Evolutionary conservation across 306 rosid genomes (phyloP), one percentile per base, ranked within the genome.

Genomic region (Sphenostylis stenocarpa): DNA sequence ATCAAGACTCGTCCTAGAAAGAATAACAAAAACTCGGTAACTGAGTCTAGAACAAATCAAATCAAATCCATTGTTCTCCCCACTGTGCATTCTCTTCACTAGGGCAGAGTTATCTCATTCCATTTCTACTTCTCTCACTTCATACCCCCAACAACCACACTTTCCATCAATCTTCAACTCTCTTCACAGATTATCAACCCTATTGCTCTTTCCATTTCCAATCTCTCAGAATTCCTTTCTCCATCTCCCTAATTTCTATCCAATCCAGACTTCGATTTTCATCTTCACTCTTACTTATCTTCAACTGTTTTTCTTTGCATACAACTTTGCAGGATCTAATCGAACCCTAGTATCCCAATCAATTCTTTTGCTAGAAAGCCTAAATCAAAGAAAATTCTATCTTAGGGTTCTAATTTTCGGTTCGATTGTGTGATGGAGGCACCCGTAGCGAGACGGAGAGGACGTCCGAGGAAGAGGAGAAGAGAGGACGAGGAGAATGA

Each of bases 381-480:
- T 38, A 9, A 38, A 38, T 9, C 43, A 38, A 38, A 38, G 43
- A 3, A 38, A 38, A 36, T 1, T 38, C 13, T 9, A 38, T 38
- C 43, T 7, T 77, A 28, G 77, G 77, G 63, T 67, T 55, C 64
- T 61, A 16, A 15, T 61, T 80, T 55, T 67, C 33, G 26, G 21
- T 26, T 66, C 17, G 55, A 33, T 70, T 56, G 66, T 61, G 11
- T 39, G 29, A 95, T 91, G 99, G 99, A 95, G n/a, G 76, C 86
- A 8, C 86, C 91, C 14, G 90, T 75, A 15, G 82, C 36, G 2
- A 87, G 88, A 87, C 80, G 93, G 78, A 88, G 99, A 52, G 99
- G 99, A n/a, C 90, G 99, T 7, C 99, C 99, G 5, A 78, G 96
- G 84, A 96, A 96, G 67, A 77, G 94, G 77, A 87, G 86, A 75